These are phyloP conservation scores for Colletotrichum sp. DNA, from an alignment of 2,329 filamentous ascomycete genomes.

Conservation along the genomic window DNA sequence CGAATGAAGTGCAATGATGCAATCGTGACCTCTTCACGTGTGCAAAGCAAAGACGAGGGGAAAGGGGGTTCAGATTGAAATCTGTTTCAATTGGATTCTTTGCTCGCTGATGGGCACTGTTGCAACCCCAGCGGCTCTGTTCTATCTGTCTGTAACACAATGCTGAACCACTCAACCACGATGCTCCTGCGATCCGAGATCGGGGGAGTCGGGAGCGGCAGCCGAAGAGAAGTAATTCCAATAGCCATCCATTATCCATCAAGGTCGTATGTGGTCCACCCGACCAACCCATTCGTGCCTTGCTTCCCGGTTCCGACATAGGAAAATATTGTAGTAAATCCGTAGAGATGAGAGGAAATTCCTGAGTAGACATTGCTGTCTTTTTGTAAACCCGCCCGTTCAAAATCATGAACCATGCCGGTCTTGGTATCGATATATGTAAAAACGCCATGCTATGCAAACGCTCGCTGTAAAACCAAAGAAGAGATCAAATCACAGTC, in stretches of 20 bases:
- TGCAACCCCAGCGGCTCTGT: neutral
- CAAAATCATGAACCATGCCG: conserved; percentile 16
- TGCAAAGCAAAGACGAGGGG: neutral
- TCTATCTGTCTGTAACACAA: conserved; percentile 21
- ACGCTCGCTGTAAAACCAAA: conserved; percentile 20
- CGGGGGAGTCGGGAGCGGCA: conserved; percentile 17
- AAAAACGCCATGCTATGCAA: conserved; percentile 33
- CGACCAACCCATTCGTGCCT: neutral
- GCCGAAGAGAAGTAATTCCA: conserved; percentile 15
- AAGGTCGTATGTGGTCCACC: conserved; percentile 4
- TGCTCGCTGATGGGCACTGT: conserved; percentile 7
- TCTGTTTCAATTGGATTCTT: conserved; percentile 18
- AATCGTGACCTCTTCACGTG: conserved; percentile 5
- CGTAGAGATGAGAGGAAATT: conserved; percentile 10
- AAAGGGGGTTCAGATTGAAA: neutral
- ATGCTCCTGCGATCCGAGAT: neutral
- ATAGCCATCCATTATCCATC: conserved; percentile 14
- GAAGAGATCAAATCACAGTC: conserved; percentile 21
- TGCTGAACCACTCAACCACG: conserved; percentile 17
- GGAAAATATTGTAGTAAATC: neutral
- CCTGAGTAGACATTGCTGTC: conserved; percentile 17
- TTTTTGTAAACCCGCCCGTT: conserved; percentile 1
- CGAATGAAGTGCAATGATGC: conserved; percentile 12
- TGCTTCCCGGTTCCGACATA: conserved; percentile 7
- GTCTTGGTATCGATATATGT: conserved; percentile 27